Evolutionary conservation across 2,329 filamentous ascomycete species (phyloP).

Genomic region (Cadophora sp.): DNA sequence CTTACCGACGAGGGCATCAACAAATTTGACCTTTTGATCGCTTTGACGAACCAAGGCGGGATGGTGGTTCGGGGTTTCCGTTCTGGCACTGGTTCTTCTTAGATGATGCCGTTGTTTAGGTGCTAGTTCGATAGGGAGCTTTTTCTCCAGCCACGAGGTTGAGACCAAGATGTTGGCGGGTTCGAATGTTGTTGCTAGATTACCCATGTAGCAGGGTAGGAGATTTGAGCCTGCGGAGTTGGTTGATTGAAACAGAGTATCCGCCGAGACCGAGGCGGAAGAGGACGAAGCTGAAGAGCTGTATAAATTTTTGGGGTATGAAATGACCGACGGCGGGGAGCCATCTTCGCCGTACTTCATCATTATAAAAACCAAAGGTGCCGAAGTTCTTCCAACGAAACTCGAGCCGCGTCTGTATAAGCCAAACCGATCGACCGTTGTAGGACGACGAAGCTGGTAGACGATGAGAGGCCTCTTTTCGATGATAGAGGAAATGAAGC

Average conservation of each 20-base stretch:
- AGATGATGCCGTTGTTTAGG: conserved; percentile 66
- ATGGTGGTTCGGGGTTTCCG: conserved; percentile 64
- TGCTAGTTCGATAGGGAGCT: conserved; percentile 54
- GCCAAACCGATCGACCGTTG: conserved; percentile 57
- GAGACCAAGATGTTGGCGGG: too few species aligned
- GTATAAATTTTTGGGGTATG: conserved; percentile 64
- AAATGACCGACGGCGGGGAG: conserved; percentile 58
- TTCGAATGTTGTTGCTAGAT: conserved; percentile 26
- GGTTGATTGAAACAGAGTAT: conserved; percentile 72
- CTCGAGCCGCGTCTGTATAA: conserved; percentile 63
- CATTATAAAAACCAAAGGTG: conserved; percentile 51
- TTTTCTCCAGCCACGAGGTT: too few species aligned
- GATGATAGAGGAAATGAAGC: too few species aligned
- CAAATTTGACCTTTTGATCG: conserved; percentile 93
- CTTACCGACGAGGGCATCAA: conserved; percentile 98
- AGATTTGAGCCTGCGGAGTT: conserved; percentile 62
- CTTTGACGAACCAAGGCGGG: conserved; percentile 83
- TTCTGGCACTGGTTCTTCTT: conserved; percentile 61
- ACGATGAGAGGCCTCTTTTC: conserved; percentile 57
- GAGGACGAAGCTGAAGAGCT: conserved; percentile 77
- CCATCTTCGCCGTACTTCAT: conserved; percentile 63
- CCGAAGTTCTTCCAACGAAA: conserved; percentile 38
- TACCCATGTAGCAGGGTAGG: conserved; percentile 45
- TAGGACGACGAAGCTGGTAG: conserved; percentile 64
- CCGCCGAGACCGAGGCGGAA: conserved; percentile 77